phyloP scores from a whole-genome alignment of 177 flowering plant species.

The Vitis hybrid region DNA sequence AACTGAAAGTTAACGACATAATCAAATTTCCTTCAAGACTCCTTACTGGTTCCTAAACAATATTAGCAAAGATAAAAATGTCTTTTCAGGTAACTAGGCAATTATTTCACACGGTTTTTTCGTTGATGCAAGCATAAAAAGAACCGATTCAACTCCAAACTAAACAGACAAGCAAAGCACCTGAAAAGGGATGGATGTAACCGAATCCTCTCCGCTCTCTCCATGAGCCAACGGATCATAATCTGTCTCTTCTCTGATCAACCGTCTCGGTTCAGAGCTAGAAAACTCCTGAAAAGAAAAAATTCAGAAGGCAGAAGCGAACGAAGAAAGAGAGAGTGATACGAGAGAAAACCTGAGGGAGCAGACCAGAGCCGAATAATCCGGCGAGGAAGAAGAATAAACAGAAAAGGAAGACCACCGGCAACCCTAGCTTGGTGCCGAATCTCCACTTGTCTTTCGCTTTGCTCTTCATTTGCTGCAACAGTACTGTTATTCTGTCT shows the following conservation, averaged over 20 bases:
- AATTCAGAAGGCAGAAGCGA: not conserved
- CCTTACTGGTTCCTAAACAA: not conserved
- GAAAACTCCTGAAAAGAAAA: constrained; percentile 25
- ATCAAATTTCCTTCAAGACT: no score
- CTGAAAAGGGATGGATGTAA: constrained; percentile 73
- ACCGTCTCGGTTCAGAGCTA: constrained; percentile 22
- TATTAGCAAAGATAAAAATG: not conserved
- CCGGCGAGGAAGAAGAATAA: constrained; percentile 71
- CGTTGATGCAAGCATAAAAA: no score
- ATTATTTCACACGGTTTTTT: no score
- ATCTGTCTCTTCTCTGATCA: constrained; percentile 13
- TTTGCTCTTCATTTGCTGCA: constrained; percentile 22
- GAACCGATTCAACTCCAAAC: not conserved
- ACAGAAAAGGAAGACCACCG: constrained; percentile 47
- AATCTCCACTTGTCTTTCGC: constrained; percentile 23
- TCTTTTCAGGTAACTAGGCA: not conserved
- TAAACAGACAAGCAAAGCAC: constrained; percentile 20
- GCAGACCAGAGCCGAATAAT: constrained; percentile 51
- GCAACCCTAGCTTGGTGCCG: constrained; percentile 44
- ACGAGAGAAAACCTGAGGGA: constrained; percentile 42
- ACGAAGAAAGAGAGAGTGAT: not conserved
- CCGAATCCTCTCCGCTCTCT: constrained; percentile 59
- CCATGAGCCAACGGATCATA: constrained; percentile 44
- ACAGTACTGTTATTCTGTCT: not conserved
- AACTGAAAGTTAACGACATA: no score